These are phyloP conservation scores for Xerocomus amazonicus DNA, from an alignment of 1,284 basidiomycete species.

Conservation along the genomic window DNA sequence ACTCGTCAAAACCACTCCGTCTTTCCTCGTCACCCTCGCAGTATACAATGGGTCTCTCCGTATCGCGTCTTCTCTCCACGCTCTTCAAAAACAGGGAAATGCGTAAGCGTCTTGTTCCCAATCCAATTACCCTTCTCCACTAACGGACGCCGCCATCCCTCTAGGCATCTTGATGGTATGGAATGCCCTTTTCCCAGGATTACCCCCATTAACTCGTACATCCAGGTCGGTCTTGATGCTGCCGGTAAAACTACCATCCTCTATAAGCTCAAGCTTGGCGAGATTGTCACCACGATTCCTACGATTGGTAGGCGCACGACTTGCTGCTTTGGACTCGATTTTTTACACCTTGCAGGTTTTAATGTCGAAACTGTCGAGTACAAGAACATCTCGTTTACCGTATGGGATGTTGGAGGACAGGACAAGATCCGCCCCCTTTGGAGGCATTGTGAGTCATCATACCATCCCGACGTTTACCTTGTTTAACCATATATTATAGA, in stretches of 20 bases:
- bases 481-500: conserved; percentile 49
- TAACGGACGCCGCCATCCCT: conserved; percentile 38
- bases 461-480: conserved; percentile 21
- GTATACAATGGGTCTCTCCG: conserved; percentile 77
- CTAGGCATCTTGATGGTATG: conserved; percentile 74
- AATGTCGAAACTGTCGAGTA: conserved; percentile 97
- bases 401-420: conserved; percentile 89
- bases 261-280: conserved; percentile 98
- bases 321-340: conserved; percentile 8
- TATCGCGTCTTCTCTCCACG: conserved; percentile 78
- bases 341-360: conserved; percentile 66
- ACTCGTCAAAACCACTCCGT: conserved; percentile 33
- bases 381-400: conserved; percentile 90
- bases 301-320: conserved; percentile 80
- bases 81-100: conserved; percentile 99
- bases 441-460: conserved; percentile 86
- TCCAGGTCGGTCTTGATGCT: conserved; percentile 92
- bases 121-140: conserved; percentile 28
- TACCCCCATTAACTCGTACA: conserved; percentile 1
- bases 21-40: conserved; percentile 33
- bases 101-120: conserved; percentile 63
- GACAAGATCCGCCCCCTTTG: conserved; percentile 90
- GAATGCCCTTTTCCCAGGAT: conserved; percentile 10
- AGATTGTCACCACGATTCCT: conserved; percentile 99
- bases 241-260: conserved; percentile 98